Evolutionary conservation across 225 moss, liverwort and hornwort species (phyloP).

Genomic region (Marchantia polymorpha): DNA sequence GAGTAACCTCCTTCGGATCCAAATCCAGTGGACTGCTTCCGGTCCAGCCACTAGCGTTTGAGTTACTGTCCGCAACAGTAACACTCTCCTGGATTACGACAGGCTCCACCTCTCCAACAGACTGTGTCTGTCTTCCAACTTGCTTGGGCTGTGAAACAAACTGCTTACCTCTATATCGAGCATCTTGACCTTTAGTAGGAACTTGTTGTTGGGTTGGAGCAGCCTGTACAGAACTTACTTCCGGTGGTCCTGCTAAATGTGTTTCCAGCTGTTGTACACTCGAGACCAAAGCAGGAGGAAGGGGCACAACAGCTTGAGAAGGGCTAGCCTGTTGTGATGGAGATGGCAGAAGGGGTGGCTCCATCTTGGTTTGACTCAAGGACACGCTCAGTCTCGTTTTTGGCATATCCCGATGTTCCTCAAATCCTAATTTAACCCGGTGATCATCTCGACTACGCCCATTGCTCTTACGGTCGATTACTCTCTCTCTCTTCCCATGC

Average conservation of each 20-base stretch:
- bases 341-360: constrained; percentile 41
- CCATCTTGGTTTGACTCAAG: constrained; percentile 34
- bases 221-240: constrained; percentile 9
- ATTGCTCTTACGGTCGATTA: constrained; percentile 56
- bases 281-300: constrained; percentile 30
- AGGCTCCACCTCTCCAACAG: constrained; percentile 24
- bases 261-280: constrained; percentile 26
- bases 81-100: constrained; percentile 33
- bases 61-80: constrained; percentile 11
- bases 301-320: constrained; percentile 29
- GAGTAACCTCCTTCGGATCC: constrained; percentile 25
- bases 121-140: constrained; percentile 19
- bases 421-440: constrained; percentile 36
- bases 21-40: constrained; percentile 23
- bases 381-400: constrained; percentile 46
- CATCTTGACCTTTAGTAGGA: constrained; percentile 32
- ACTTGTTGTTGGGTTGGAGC: constrained; percentile 22
- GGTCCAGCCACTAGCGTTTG: constrained; percentile 27
- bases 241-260: constrained; percentile 34
- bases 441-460: constrained; percentile 48
- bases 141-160: constrained; percentile 36
- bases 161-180: constrained; percentile 38
- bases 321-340: constrained; percentile 31
- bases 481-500: constrained; percentile 69
- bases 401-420: constrained; percentile 42